Evolutionary conservation across 768 basidiomycete genomes (phyloP).

Genomic region (Mycena maculata): DNA sequence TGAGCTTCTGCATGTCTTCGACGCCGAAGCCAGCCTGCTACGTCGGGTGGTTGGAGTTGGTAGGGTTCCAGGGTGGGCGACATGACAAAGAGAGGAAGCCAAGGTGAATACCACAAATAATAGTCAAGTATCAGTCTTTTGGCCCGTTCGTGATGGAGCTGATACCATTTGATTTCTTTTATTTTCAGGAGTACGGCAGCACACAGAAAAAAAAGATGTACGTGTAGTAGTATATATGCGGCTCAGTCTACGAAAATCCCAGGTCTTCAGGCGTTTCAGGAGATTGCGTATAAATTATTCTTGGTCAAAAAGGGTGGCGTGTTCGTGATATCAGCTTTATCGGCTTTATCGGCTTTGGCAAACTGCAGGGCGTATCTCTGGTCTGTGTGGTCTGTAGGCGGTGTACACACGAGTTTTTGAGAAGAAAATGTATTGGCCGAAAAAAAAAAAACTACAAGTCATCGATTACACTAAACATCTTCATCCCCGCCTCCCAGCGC

Average conservation of each 20-base stretch:
- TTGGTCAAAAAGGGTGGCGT: not conserved
- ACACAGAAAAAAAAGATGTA: not conserved
- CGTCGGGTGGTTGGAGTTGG: not conserved
- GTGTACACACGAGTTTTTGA: not conserved
- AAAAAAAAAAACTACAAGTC: not conserved
- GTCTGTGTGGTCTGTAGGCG: not conserved
- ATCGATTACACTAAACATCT: slow-evolving; percentile 1
- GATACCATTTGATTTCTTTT: slow-evolving; percentile 1
- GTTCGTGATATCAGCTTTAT: slow-evolving; percentile 9
- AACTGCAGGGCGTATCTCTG: not conserved
- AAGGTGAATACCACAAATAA: not conserved
- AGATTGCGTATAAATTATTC: not conserved
- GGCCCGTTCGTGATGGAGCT: not conserved
- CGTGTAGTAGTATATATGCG: too few relatives aligned
- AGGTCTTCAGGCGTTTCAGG: not conserved
- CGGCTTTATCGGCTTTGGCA: not conserved
- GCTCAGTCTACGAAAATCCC: not conserved
- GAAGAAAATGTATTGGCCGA: not conserved
- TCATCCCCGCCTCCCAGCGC: slow-evolving; percentile 7
- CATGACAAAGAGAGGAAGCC: not conserved
- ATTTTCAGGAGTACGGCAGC: not conserved
- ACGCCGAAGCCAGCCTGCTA: not conserved
- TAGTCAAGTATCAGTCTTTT: not conserved
- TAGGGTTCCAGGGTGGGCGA: not conserved
- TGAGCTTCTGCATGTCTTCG: not conserved